Conservation (phyloP, 2,329 filamentous ascomycete species). For the Aurifilum marmelostoma region DNA sequence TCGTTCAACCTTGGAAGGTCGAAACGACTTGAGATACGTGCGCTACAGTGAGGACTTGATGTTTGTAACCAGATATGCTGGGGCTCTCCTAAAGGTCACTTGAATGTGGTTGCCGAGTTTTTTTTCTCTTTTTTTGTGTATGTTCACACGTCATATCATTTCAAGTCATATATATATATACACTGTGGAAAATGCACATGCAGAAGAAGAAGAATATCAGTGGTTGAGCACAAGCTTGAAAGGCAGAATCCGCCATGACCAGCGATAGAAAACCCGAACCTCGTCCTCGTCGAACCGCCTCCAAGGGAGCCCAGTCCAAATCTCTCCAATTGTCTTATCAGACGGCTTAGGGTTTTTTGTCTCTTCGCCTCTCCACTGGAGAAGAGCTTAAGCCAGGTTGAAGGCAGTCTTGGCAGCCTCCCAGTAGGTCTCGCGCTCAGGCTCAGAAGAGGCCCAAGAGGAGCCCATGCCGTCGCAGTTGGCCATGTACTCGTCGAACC, state of each 20-base stretch:
- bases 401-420: constrained; percentile 52
- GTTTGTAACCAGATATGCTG: background rate
- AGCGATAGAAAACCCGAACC: background rate
- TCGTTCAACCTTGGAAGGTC: no score
- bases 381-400: constrained; percentile 11
- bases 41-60: no score
- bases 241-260: background rate
- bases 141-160: constrained; percentile 2
- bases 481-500: constrained; percentile 50
- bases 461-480: constrained; percentile 46
- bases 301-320: background rate
- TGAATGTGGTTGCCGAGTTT: background rate
- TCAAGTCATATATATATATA: constrained; percentile 3
- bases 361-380: background rate
- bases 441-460: constrained; percentile 30
- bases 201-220: background rate
- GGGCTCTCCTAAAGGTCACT: background rate
- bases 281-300: background rate
- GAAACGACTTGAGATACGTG: no score
- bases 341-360: no score
- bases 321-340: background rate
- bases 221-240: background rate
- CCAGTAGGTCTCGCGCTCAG: constrained; percentile 47
- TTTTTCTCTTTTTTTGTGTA: no score
- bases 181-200: background rate